Evolutionary conservation across 2,329 filamentous ascomycete genomes (phyloP).

Genomic region (Calonectria montana): DNA sequence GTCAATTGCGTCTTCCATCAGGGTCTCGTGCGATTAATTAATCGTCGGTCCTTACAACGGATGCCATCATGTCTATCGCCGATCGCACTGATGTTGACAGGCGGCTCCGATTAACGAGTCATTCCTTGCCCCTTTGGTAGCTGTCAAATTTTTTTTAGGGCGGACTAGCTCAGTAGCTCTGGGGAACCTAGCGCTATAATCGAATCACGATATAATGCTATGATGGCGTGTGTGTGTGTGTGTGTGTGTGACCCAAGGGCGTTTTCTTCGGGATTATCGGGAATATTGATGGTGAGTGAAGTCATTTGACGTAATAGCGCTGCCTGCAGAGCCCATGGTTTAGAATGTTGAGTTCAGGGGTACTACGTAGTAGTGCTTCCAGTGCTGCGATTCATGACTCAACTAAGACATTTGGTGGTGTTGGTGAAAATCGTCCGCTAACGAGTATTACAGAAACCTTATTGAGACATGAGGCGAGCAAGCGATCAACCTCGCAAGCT

Average conservation of each 20-base stretch:
- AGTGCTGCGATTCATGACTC: not conserved
- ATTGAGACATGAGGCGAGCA: not conserved
- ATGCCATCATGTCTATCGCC: not conserved
- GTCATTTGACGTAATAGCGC: constrained; percentile 3
- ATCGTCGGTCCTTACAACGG: not conserved
- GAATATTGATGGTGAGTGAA: not conserved
- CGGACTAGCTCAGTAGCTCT: not conserved
- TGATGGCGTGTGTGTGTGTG: too few species aligned
- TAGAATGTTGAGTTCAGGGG: not conserved
- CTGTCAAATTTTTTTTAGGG: not conserved
- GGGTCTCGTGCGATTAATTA: constrained; percentile 2
- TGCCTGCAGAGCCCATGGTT: not conserved
- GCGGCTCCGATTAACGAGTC: constrained; percentile 13
- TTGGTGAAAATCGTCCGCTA: not conserved
- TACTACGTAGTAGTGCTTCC: not conserved
- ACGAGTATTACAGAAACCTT: not conserved
- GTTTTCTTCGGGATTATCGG: not conserved
- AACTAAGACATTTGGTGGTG: not conserved
- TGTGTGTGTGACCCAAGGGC: not conserved
- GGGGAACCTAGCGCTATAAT: constrained; percentile 15
- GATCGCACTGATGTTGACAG: not conserved
- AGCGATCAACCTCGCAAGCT: not conserved
- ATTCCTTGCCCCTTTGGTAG: not conserved
- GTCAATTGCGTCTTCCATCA: not conserved
- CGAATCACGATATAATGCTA: not conserved